Base-by-base conservation (phyloP, 352 stramenopile species). In the Pythium myriotylum region DNA sequence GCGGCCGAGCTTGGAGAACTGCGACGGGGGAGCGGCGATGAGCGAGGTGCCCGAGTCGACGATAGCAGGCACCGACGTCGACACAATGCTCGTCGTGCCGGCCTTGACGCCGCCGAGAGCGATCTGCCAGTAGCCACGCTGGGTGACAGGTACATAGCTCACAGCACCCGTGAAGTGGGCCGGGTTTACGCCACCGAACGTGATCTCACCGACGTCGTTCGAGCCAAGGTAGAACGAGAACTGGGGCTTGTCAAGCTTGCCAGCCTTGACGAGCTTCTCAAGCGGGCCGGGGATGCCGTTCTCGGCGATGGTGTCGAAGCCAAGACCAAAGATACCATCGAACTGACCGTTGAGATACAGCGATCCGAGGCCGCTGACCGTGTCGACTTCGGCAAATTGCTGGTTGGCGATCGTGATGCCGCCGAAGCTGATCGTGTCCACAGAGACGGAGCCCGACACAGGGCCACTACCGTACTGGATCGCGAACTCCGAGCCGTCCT, bases 291-390 rank as follows among this genome's bases (percentile, higher is more conserved):
- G 84, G 2, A 97, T 77, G 59, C 92, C 79, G 56, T 95, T 91
- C 17, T 98, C 88, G 51, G 79, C 91, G 66, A 99, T 96, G 7
- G 81, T 76, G 60, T 97, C 91, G 62, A 99, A 99, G 24, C 86
- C 97, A 12, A 99, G 71, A 43, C 97, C 97, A 50, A 99, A 89
- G 65, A 99, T 98, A 24, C 97, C 97, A 73, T 99, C 97, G 73
- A 99, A 99, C 49, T 98, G 97, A 57, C 94, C 95, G 13, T 98
- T 56, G 24, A 86, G 89, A 70, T 98, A 99, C 6, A 86, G 94
- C 6, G 96, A 69, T 8, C 96, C 96, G 5, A 99, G 77, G 7
- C 97, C 96, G 52, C 91, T 97, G 7, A 95, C 97, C 70, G 98
- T 95, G 54, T 96, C 92, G 20, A 99, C 85, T 68, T 98, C 95